These are phyloP conservation scores for Carex sylvatica DNA, from an alignment of 202 grass and related monocot species.

Conservation along the genomic window DNA sequence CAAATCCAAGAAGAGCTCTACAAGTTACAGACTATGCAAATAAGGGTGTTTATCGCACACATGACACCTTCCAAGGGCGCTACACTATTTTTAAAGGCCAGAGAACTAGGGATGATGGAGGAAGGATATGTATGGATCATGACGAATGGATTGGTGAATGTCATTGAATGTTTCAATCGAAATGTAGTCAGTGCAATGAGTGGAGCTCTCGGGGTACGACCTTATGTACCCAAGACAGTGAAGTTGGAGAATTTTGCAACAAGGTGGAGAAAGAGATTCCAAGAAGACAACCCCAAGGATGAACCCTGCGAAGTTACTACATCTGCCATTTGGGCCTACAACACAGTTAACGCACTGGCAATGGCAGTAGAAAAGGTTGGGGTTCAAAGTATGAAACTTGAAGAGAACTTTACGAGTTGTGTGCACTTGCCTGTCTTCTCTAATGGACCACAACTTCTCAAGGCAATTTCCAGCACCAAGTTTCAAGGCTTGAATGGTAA, in stretches of 20 bases:
- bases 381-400: not conserved
- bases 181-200: slow-evolving; percentile 29
- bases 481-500: slow-evolving; percentile 46
- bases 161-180: slow-evolving; percentile 28
- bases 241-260: slow-evolving; percentile 32
- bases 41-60: slow-evolving; percentile 40
- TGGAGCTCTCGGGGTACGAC: slow-evolving; percentile 37
- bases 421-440: slow-evolving; percentile 15
- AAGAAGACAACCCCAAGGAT: slow-evolving; percentile 21
- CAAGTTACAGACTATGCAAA: slow-evolving; percentile 33
- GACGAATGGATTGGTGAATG: slow-evolving; percentile 29
- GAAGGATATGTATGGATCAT: slow-evolving; percentile 52
- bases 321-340: slow-evolving; percentile 44
- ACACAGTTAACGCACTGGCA: slow-evolving; percentile 45
- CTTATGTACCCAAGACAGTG: slow-evolving; percentile 26
- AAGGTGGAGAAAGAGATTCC: slow-evolving; percentile 42
- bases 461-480: slow-evolving; percentile 29
- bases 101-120: slow-evolving; percentile 43
- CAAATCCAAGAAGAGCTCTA: slow-evolving; percentile 29
- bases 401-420: slow-evolving; percentile 19
- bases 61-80: slow-evolving; percentile 25
- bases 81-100: slow-evolving; percentile 37
- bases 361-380: slow-evolving; percentile 37
- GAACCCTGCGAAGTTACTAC: slow-evolving; percentile 14
- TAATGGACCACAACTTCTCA: slow-evolving; percentile 39